Conservation (phyloP, 352 stramenopile genomes). For the Pythium pyrilobum region DNA sequence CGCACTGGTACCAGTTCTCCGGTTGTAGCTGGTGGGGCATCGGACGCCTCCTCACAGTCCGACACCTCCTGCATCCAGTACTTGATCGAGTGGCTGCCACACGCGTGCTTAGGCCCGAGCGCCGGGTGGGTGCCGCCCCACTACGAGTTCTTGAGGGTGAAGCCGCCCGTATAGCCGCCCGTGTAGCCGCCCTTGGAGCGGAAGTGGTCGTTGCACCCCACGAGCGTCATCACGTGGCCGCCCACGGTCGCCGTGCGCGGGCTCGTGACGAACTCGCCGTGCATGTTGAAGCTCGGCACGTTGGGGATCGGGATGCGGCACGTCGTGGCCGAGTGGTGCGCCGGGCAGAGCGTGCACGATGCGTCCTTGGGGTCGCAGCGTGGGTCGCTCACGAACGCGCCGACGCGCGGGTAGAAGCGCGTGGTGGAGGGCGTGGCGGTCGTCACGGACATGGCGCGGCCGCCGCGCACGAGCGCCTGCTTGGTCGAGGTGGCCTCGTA, state of each 20-base stretch:
- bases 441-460: constrained; percentile 45
- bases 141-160: constrained; percentile 80
- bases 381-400: constrained; percentile 35
- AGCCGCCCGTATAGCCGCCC: no score
- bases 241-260: constrained; percentile 42
- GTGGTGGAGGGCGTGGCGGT: constrained; percentile 52
- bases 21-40: constrained; percentile 69
- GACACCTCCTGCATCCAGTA: constrained; percentile 73
- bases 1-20: constrained; percentile 70
- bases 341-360: constrained; percentile 45
- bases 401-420: constrained; percentile 60
- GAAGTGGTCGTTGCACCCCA: constrained; percentile 64
- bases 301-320: constrained; percentile 46
- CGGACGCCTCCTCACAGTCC: constrained; percentile 58
- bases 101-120: constrained; percentile 51
- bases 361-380: constrained; percentile 48
- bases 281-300: constrained; percentile 56
- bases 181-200: constrained; percentile 55
- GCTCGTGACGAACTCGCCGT: constrained; percentile 58
- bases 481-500: constrained; percentile 41
- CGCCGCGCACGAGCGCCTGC: constrained; percentile 29
- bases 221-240: constrained; percentile 67
- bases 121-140: constrained; percentile 51
- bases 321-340: constrained; percentile 39
- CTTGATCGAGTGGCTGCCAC: constrained; percentile 60